Evolutionary conservation across 2,329 filamentous ascomycete genomes (phyloP).

Genomic region (Myriosclerotinia duriaeana): DNA sequence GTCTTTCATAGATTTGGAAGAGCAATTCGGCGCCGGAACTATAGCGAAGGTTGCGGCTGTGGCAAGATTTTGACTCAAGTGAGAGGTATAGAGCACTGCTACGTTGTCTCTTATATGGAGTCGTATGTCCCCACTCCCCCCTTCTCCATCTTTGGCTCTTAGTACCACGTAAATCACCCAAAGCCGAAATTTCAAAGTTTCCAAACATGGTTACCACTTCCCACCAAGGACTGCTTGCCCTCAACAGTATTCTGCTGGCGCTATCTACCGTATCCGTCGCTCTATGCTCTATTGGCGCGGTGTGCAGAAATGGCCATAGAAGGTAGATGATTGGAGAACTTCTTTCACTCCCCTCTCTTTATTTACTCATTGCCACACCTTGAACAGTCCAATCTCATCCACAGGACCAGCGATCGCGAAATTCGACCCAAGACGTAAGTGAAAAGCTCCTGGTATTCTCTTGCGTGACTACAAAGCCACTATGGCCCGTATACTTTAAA

Average conservation of each 20-base stretch:
- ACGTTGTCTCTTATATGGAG: no score
- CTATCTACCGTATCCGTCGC: background rate
- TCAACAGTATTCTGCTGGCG: background rate
- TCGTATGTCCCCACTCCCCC: no score
- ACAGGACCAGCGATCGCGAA: no score
- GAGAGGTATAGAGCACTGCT: background rate
- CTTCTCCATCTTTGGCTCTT: background rate
- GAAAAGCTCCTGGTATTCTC: no score
- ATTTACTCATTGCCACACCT: no score
- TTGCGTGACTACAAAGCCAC: no score
- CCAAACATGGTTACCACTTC: background rate
- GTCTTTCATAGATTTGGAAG: background rate
- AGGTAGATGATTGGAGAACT: constrained; percentile 7
- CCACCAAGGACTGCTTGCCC: constrained; percentile 1
- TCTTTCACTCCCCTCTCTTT: no score
- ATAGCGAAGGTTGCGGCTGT: background rate
- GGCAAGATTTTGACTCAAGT: background rate
- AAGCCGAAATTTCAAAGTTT: background rate
- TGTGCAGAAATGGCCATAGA: background rate
- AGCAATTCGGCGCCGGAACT: background rate
- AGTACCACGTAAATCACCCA: background rate
- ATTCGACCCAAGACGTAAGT: no score
- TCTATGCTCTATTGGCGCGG: background rate
- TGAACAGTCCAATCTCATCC: no score
- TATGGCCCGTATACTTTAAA: no score